Conservation (phyloP, 1,139 yeast species). For the Scheffersomyces stambukii region DNA sequence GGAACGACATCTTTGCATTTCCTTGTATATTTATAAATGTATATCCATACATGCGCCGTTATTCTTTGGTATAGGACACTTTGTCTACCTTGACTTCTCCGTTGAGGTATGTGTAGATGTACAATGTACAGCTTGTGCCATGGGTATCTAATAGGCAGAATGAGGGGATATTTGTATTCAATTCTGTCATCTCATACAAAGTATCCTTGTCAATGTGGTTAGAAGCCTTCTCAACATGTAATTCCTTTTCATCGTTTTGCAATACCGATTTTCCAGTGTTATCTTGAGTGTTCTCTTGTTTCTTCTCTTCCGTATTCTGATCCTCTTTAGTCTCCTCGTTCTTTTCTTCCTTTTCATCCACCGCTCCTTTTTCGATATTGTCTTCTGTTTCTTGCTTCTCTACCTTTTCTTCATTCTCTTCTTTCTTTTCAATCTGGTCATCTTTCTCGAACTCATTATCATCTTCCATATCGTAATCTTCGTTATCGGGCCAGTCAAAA, state of each 20-base stretch:
- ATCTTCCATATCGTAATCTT: conserved; percentile 45
- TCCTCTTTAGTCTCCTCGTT: conserved; percentile 9
- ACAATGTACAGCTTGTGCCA: conserved; percentile 71
- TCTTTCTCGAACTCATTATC: conserved; percentile 32
- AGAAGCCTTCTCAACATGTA: conserved; percentile 5
- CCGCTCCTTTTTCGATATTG: conserved; percentile 26
- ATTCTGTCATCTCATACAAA: conserved; percentile 16
- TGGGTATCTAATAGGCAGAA: conserved; percentile 85
- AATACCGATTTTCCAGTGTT: conserved; percentile 7
- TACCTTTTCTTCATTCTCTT: conserved; percentile 16
- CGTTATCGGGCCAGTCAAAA: conserved; percentile 40
- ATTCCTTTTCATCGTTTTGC: conserved; percentile 7
- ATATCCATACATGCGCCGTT: conserved; percentile 9
- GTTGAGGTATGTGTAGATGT: conserved; percentile 75
- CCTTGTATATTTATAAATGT: conserved; percentile 1
- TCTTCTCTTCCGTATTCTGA: conserved; percentile 9
- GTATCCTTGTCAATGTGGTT: conserved; percentile 8
- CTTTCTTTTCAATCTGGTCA: conserved; percentile 21
- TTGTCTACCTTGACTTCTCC: conserved; percentile 92
- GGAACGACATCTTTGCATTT: too few species aligned
- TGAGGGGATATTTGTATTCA: conserved; percentile 56
- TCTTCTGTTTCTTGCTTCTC: conserved; percentile 9
- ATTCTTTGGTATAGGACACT: conserved; percentile 71
- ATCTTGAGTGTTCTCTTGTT: conserved; percentile 6
- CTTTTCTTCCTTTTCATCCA: conserved; percentile 11